Base-by-base conservation (phyloP, 768 basidiomycete genomes). In the Auricularia sp. region DNA sequence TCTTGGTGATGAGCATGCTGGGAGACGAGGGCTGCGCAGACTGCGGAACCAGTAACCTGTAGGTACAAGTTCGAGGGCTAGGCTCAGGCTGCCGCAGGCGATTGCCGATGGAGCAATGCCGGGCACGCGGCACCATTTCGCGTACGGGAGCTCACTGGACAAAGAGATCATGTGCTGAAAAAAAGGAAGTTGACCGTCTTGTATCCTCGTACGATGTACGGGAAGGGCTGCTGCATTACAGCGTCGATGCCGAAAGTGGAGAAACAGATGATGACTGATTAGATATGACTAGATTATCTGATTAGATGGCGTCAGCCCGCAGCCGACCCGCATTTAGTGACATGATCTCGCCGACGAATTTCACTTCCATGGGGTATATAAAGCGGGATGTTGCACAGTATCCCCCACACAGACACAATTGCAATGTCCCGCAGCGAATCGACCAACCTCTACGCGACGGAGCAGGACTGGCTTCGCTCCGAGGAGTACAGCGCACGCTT, bases 1-100 rank as follows among this genome's bases (percentile, higher is more conserved):
- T 85, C 70, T 89, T 90, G 66, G 82, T 83, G 81, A 96, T 85
- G 67, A 96, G 80, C 94, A 98, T 96, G 63, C 18, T 51, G 47
- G 47, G 18, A 18, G 47, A 51, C 16, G 47, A 29, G 29, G 29
- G 29, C 29, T 29, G 29, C 29, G 29, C 29, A 29, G 29, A 29
- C 29, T 29, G 29, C 29, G 29, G 29, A 29, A 29, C 29, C 29
- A 29, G 29, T 29, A 29, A 29, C 29, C 29, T 29, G 29, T 29
- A 3, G 29, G 29, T 29, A 29, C 29, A 29, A 29, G 29, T 3
- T 29, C 2, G 47, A 51, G 8, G 47, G 47, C 47, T 18, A 51
- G 47, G 14, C 47, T 11, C 44, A 18, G 42, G 8, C 42, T 16
- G 42, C 8, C 16, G 42, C 42, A 8, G 29, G 29, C 29, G 29